phyloP scores from a whole-genome alignment of 106 monocot genomes.

The Dendrobium nobile region DNA sequence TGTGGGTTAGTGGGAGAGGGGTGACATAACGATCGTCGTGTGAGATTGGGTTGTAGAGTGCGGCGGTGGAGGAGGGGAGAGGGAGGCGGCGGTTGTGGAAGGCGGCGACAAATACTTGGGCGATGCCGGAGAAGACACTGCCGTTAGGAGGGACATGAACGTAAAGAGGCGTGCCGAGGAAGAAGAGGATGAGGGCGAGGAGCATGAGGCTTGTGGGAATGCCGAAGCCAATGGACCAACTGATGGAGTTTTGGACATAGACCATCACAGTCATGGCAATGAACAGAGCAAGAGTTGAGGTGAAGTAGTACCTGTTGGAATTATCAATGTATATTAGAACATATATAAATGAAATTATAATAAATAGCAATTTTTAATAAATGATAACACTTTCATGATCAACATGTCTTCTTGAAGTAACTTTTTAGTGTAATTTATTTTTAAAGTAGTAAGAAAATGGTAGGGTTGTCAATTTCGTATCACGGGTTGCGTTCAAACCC shows the following conservation, averaged over 20 bases:
- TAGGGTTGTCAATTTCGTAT: no score
- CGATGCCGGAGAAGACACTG: conserved; percentile 16
- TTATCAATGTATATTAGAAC: no score
- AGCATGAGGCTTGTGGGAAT: conserved; percentile 21
- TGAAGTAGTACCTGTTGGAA: conserved; percentile 23
- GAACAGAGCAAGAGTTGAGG: conserved; percentile 26
- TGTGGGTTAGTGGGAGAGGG: neutral
- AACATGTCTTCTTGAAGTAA: no score
- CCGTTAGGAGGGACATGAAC: conserved; percentile 7
- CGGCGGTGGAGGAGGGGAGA: neutral
- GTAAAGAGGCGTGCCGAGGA: neutral
- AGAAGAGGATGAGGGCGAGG: conserved; percentile 2
- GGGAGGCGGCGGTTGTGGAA: neutral
- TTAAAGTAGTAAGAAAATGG: no score
- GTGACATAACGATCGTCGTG: neutral
- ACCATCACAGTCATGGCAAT: conserved; percentile 17
- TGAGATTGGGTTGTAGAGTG: neutral
- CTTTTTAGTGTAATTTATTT: no score
- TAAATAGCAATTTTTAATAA: no score
- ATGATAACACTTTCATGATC: no score
- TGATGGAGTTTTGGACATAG: conserved; percentile 27
- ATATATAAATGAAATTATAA: no score
- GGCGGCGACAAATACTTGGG: conserved; percentile 8
- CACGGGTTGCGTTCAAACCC: no score
- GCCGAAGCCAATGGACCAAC: conserved; percentile 49